Evolutionary conservation across 768 basidiomycete species (phyloP).

Genomic region (Termitomyces sp.): DNA sequence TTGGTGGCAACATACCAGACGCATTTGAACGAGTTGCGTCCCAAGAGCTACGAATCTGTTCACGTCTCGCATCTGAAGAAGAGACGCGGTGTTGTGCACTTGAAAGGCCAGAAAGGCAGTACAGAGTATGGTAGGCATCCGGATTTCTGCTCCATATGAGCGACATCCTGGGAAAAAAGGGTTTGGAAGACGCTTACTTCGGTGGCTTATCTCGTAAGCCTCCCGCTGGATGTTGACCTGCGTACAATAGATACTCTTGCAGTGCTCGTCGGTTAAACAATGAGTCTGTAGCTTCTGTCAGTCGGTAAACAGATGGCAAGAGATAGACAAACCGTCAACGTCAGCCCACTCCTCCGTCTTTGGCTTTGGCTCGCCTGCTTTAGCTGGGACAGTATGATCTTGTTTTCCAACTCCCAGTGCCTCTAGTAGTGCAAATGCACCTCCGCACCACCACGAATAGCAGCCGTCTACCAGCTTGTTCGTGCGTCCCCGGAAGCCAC

Average conservation of each 20-base stretch:
- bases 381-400: slow-evolving; percentile 27
- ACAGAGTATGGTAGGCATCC: slow-evolving; percentile 95
- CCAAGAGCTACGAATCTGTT: slow-evolving; percentile 36
- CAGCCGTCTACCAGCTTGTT: slow-evolving; percentile 99
- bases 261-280: slow-evolving; percentile 66
- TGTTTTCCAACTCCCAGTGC: slow-evolving; percentile 41
- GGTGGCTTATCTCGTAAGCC: slow-evolving; percentile 95
- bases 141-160: slow-evolving; percentile 44
- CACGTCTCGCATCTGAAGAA: slow-evolving; percentile 34
- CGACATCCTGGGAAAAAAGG: background rate
- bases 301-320: slow-evolving; percentile 1
- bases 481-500: slow-evolving; percentile 89
- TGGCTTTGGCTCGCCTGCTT: slow-evolving; percentile 16
- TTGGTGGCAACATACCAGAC: background rate
- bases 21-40: background rate
- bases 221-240: slow-evolving; percentile 81
- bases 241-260: slow-evolving; percentile 83
- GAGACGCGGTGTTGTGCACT: slow-evolving; percentile 77
- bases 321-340: slow-evolving; percentile 47
- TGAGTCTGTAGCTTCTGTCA: slow-evolving; percentile 21
- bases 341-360: slow-evolving; percentile 60
- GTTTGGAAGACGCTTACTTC: slow-evolving; percentile 52
- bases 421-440: slow-evolving; percentile 75
- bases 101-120: slow-evolving; percentile 88
- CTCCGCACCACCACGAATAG: slow-evolving; percentile 99